phyloP scores from a whole-genome alignment of 352 stramenopile genomes.

The Phytophthora idaei region DNA sequence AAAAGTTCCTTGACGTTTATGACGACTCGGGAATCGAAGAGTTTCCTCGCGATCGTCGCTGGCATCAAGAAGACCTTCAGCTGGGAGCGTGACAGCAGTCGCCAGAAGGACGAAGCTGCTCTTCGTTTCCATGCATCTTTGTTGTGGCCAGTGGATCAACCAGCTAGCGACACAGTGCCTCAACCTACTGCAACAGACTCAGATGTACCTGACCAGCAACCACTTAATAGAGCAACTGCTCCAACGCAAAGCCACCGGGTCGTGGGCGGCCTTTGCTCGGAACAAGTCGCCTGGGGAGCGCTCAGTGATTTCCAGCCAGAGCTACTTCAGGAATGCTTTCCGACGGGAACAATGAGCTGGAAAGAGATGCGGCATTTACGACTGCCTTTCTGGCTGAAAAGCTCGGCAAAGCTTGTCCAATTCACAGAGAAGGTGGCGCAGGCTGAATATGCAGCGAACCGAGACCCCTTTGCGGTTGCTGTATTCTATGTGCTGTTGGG shows the following conservation, averaged over 20 bases:
- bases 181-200: neutral
- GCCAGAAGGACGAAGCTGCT: conserved; percentile 71
- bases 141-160: conserved; percentile 56
- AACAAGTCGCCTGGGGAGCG: conserved; percentile 77
- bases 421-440: conserved; percentile 81
- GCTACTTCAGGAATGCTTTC: conserved; percentile 78
- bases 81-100: conserved; percentile 63
- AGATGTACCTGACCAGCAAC: conserved; percentile 4
- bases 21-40: conserved; percentile 31
- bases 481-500: conserved; percentile 88
- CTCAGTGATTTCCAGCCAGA: conserved; percentile 71
- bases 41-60: conserved; percentile 62
- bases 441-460: conserved; percentile 69
- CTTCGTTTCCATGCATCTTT: conserved; percentile 77
- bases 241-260: neutral
- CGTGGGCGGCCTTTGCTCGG: conserved; percentile 66
- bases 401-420: conserved; percentile 50
- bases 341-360: conserved; percentile 54
- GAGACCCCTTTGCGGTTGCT: conserved; percentile 84
- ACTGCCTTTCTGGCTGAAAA: conserved; percentile 83
- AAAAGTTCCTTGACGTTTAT: conserved; percentile 62
- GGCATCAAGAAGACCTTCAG: conserved; percentile 56
- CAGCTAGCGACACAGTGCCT: neutral
- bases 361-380: conserved; percentile 68
- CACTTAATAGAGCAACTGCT: conserved; percentile 4